Conservation (phyloP, 2,329 filamentous ascomycete genomes). For the Fusarium sp. region DNA sequence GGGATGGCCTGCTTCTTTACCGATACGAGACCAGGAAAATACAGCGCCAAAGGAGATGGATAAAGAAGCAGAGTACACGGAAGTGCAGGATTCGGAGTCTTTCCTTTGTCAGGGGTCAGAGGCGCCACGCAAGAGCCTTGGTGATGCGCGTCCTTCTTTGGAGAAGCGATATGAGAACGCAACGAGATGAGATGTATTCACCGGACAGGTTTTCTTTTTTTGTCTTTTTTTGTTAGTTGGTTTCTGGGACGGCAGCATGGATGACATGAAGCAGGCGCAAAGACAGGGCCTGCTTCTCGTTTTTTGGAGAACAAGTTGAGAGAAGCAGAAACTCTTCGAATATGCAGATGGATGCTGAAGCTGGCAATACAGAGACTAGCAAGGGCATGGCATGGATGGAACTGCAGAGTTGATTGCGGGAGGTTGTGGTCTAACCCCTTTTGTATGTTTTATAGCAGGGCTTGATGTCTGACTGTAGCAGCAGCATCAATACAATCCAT, state of each 20-base stretch:
- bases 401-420: constrained; percentile 11
- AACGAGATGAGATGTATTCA: constrained; percentile 24
- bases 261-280: constrained; percentile 18
- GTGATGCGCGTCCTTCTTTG: constrained; percentile 6
- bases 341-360: constrained; percentile 4
- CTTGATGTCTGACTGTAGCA: constrained; percentile 22
- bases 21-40: constrained; percentile 38
- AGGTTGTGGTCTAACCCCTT: constrained; percentile 15
- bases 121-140: constrained; percentile 12
- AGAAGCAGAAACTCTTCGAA: constrained; percentile 9
- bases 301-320: constrained; percentile 34
- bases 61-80: constrained; percentile 12
- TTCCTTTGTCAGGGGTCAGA: constrained; percentile 31
- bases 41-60: constrained; percentile 27
- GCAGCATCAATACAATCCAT: constrained; percentile 21
- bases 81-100: constrained; percentile 24
- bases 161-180: constrained; percentile 27
- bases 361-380: constrained; percentile 1
- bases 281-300: constrained; percentile 10
- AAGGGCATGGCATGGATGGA: constrained; percentile 13
- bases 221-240: constrained; percentile 25
- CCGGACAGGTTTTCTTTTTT: constrained; percentile 18
- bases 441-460: constrained; percentile 38
- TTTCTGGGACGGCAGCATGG: constrained; percentile 20
- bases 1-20: constrained; percentile 5